phyloP scores from a whole-genome alignment of 176 grass and related monocot genomes.

The Poa annua region DNA sequence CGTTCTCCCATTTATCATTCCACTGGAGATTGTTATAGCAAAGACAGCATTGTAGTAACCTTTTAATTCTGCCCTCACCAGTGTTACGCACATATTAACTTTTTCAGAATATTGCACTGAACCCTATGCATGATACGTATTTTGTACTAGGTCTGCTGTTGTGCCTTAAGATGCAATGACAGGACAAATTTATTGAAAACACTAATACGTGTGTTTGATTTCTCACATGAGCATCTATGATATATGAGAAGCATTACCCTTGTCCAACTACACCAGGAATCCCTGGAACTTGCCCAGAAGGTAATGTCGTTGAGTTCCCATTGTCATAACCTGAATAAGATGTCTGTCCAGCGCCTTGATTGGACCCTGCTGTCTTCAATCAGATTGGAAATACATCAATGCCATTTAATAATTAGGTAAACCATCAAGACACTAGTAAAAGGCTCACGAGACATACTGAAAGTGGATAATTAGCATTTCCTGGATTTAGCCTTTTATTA shows the following conservation, averaged over 20 bases:
- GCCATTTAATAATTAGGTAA: slow-evolving; percentile 26
- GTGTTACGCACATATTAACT: neutral
- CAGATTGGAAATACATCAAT: slow-evolving; percentile 41
- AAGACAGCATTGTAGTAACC: neutral
- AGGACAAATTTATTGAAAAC: slow-evolving; percentile 16
- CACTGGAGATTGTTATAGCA: neutral
- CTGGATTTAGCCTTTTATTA: slow-evolving; percentile 91
- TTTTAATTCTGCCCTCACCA: neutral
- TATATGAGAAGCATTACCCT: slow-evolving; percentile 61
- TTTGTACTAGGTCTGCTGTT: neutral
- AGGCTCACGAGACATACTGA: slow-evolving; percentile 42
- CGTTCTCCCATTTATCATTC: neutral
- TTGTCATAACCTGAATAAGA: slow-evolving; percentile 58
- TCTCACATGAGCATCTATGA: slow-evolving; percentile 16
- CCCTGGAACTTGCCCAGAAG: slow-evolving; percentile 50
- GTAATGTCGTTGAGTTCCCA: slow-evolving; percentile 51
- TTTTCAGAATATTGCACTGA: neutral
- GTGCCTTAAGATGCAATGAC: neutral
- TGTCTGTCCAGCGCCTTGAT: slow-evolving; percentile 54
- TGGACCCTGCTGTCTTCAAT: slow-evolving; percentile 44
- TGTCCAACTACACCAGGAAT: slow-evolving; percentile 75
- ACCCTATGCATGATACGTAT: slow-evolving; percentile 8
- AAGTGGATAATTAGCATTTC: slow-evolving; percentile 62
- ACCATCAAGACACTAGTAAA: slow-evolving; percentile 3
- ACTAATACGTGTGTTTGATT: neutral